Percentiles rank a stretch among this genome's conserved stretches.
These are phyloP conservation scores for Cutaneotrichosporon arboriforme DNA, from an alignment of 1,284 basidiomycete species.

Conservation along the genomic window DNA sequence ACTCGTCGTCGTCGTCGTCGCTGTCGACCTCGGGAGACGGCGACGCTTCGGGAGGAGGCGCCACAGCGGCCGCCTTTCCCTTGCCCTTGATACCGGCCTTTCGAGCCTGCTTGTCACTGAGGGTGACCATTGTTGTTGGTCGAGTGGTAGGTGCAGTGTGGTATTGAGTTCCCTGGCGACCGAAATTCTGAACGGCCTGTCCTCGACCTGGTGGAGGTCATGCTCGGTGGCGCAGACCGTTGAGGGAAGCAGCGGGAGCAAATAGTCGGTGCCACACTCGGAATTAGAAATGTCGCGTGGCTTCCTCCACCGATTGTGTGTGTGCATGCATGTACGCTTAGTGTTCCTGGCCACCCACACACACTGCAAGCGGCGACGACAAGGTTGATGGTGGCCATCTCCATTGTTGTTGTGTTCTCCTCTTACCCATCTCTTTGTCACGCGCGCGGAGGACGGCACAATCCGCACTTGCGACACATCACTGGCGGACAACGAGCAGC, in stretches of 20 bases:
- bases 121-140: conserved; percentile 28
- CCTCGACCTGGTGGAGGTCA: too few relatives aligned
- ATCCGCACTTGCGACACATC: too few relatives aligned
- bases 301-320: too few relatives aligned
- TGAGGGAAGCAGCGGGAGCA: background rate
- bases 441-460: background rate
- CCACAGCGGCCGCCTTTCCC: conserved; percentile 17
- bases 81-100: conserved; percentile 23
- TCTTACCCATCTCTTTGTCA: background rate
- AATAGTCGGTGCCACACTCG: background rate
- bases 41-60: conserved; percentile 7
- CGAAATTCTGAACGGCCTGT: conserved; percentile 9
- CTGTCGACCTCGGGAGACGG: conserved; percentile 7
- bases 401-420: conserved; percentile 1
- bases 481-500: too few relatives aligned
- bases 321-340: background rate
- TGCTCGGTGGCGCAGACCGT: too few relatives aligned
- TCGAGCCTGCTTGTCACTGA: conserved; percentile 31
- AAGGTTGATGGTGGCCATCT: too few relatives aligned
- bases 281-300: conserved; percentile 3
- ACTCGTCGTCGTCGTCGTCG: conserved; percentile 18
- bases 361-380: too few relatives aligned
- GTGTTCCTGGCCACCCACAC: too few relatives aligned
- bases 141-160: background rate
- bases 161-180: background rate